Evolutionary conservation across 2,329 filamentous ascomycete genomes (phyloP).

Genomic region (Biscogniauxia sp.): DNA sequence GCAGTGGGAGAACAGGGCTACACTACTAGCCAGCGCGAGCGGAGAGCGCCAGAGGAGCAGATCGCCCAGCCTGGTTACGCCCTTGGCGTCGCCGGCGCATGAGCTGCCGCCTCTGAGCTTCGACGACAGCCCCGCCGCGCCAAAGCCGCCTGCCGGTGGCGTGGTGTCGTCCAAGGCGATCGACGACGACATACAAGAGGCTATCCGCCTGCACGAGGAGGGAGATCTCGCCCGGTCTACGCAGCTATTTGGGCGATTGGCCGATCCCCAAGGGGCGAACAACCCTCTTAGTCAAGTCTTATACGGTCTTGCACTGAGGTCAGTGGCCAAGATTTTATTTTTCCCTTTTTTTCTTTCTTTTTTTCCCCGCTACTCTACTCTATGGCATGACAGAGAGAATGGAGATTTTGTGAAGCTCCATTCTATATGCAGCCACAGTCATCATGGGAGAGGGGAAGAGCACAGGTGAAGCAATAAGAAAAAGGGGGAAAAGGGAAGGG

Average conservation of each 20-base stretch:
- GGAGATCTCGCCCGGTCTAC: constrained; percentile 79
- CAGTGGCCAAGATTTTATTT: constrained; percentile 33
- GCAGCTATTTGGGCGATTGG: constrained; percentile 78
- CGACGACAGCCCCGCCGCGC: constrained; percentile 15
- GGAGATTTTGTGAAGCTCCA: constrained; percentile 11
- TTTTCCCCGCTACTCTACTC: too few relatives aligned
- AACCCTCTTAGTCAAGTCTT: constrained; percentile 94
- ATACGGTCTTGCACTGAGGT: constrained; percentile 88
- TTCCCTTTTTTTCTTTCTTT: background rate
- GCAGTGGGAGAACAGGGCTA: constrained; percentile 91
- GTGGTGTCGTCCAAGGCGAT: constrained; percentile 50
- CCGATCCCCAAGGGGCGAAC: constrained; percentile 79
- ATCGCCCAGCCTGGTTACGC: constrained; percentile 19
- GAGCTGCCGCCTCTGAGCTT: constrained; percentile 31
- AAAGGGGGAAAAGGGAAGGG: background rate
- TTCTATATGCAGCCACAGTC: constrained; percentile 1
- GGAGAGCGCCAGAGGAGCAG: constrained; percentile 45
- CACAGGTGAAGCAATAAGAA: background rate
- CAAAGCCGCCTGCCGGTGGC: constrained; percentile 19
- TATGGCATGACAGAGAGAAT: background rate
- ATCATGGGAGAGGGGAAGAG: too few relatives aligned
- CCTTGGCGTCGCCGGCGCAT: constrained; percentile 27
- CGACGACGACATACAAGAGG: constrained; percentile 81
- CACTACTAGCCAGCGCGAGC: constrained; percentile 72
- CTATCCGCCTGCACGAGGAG: constrained; percentile 88